phyloP scores from a whole-genome alignment of 192 early-diverging fungal genomes.

The Oehlia diaphana region DNA sequence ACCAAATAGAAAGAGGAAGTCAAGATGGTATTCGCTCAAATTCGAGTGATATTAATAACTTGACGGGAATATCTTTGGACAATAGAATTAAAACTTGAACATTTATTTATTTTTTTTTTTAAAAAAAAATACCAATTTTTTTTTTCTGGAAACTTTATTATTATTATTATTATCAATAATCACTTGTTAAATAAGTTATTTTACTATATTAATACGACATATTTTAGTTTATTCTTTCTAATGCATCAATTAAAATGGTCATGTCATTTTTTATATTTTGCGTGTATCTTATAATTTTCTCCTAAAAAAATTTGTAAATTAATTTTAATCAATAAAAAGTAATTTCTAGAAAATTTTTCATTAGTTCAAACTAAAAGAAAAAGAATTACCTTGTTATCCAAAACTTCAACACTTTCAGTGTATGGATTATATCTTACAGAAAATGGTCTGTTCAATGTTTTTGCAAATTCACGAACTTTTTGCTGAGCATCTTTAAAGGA shows the following conservation, averaged over 20 bases:
- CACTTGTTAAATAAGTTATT: not conserved
- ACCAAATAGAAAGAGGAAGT: constrained; percentile 26
- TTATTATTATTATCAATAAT: not conserved
- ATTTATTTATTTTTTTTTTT: not conserved
- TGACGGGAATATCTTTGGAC: constrained; percentile 14
- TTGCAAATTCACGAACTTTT: constrained; percentile 84
- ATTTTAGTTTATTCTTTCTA: constrained; percentile 52
- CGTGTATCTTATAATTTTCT: constrained; percentile 80
- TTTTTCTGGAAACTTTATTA: not conserved
- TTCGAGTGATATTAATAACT: constrained; percentile 5
- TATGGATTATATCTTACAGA: constrained; percentile 89
- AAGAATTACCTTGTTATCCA: constrained; percentile 65
- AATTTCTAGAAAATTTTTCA: not conserved
- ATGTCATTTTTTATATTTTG: constrained; percentile 78
- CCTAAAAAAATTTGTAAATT: constrained; percentile 46
- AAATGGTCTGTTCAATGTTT: constrained; percentile 79
- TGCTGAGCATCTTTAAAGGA: constrained; percentile 92
- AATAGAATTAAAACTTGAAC: constrained; percentile 12
- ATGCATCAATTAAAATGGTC: constrained; percentile 68
- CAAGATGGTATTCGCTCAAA: constrained; percentile 7
- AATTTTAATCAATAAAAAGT: not conserved
- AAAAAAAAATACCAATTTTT: not conserved
- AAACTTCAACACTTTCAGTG: constrained; percentile 87
- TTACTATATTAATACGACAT: not conserved
- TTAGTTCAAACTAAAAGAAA: too few relatives aligned